Evolutionary conservation across 2,329 filamentous ascomycete genomes (phyloP).

Genomic region (Metarhizium rileyi): DNA sequence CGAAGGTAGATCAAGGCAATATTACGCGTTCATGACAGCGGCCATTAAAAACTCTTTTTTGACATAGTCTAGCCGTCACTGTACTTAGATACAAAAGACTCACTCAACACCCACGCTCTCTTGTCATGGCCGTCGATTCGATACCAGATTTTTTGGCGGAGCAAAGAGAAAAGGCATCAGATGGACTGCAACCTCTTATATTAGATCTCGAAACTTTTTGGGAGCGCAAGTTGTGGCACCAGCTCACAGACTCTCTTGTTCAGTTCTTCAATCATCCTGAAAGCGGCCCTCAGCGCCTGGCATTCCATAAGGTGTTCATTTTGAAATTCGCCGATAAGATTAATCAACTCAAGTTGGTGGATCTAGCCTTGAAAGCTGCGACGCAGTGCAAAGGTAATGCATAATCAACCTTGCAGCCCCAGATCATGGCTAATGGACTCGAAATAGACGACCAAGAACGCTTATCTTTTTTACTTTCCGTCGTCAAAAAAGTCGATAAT

Average conservation of each 20-base stretch:
- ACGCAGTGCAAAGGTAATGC: conserved; percentile 66
- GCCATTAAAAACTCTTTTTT: neutral
- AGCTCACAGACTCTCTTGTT: conserved; percentile 82
- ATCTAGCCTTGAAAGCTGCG: conserved; percentile 77
- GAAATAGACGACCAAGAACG: conserved; percentile 72
- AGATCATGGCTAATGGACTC: conserved; percentile 4
- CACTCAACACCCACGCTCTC: neutral
- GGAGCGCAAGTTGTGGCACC: conserved; percentile 99
- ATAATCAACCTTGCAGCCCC: conserved; percentile 6
- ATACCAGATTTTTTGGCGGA: conserved; percentile 88
- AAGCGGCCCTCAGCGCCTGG: conserved; percentile 75
- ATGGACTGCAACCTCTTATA: conserved; percentile 79
- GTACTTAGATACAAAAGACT: neutral
- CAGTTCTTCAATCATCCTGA: conserved; percentile 77
- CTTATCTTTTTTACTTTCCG: conserved; percentile 71
- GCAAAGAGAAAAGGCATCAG: conserved; percentile 78
- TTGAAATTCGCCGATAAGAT: conserved; percentile 96
- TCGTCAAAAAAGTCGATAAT: conserved; percentile 83
- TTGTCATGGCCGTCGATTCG: conserved; percentile 68
- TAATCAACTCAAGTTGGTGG: conserved; percentile 95
- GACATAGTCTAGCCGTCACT: neutral
- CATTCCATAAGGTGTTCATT: conserved; percentile 90
- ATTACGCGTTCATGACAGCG: too few species aligned
- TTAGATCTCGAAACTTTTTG: conserved; percentile 92
- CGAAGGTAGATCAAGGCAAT: too few species aligned